Conservation (phyloP, 1,284 basidiomycete species). For the Cutaneotrichosporon arboriforme region DNA sequence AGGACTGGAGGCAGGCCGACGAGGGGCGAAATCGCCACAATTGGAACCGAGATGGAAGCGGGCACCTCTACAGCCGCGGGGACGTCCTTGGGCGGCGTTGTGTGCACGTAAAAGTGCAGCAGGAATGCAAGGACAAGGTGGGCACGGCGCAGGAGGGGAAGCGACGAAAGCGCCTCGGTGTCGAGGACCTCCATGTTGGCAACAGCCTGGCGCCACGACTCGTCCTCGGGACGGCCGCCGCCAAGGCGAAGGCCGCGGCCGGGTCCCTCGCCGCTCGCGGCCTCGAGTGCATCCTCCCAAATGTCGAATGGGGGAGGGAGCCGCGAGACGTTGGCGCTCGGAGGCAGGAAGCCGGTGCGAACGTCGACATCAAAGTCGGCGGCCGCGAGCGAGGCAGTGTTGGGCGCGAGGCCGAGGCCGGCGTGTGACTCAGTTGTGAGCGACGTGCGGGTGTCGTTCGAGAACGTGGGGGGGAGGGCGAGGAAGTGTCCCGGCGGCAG, state of each 20-base stretch:
- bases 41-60: constrained; percentile 65
- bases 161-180: constrained; percentile 51
- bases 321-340: constrained; percentile 62
- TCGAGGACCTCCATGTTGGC: constrained; percentile 64
- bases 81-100: constrained; percentile 40
- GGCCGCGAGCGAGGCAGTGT: constrained; percentile 78
- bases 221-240: constrained; percentile 48
- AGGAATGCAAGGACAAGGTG: constrained; percentile 81
- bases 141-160: constrained; percentile 68
- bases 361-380: constrained; percentile 95
- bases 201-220: constrained; percentile 63
- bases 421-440: constrained; percentile 39
- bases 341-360: constrained; percentile 86
- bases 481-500: constrained; percentile 61
- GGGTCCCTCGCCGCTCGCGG: constrained; percentile 51
- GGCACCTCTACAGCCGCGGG: constrained; percentile 53
- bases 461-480: constrained; percentile 54
- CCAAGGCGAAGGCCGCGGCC: constrained; percentile 56
- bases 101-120: constrained; percentile 83
- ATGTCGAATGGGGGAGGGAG: constrained; percentile 60
- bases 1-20: constrained; percentile 83
- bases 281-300: constrained; percentile 60
- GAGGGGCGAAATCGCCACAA: constrained; percentile 66
- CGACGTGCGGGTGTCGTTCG: constrained; percentile 28
- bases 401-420: constrained; percentile 49